Base-by-base conservation (phyloP, 768 basidiomycete genomes). In the Pisolithus albus region DNA sequence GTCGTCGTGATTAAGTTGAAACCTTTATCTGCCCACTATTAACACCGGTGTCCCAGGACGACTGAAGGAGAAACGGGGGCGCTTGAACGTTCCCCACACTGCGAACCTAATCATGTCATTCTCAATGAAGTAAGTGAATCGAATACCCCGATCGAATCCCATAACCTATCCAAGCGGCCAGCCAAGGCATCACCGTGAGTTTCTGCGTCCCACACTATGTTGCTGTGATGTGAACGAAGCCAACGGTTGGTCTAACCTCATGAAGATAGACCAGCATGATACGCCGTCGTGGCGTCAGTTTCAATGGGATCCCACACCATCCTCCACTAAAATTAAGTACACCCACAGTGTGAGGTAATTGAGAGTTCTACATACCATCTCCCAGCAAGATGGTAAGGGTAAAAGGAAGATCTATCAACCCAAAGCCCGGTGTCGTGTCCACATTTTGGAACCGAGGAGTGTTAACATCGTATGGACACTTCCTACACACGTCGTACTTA, bases 171-270 rank as follows among this genome's bases (percentile, higher is more conserved):
- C 30, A 18, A 32, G 5, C 59, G 88, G 83, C 91, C 7, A 90
- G 88, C 1, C 92, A 96, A 71, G 94, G 95, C 10, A 97, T 98
- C 53, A 88, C 93, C 80, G 92, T 92, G 65, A 50, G 73, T 67
- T 46, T 58, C 51, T 30, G 50, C 28, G 32, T 53, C 24, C 39
- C 32, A 23, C 45, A 26, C 21, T 46, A 42, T 49, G 53, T 36
- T 39, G 38, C 47, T 34, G 28, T 36, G 36, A 46, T 52, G 46
- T 23, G n/a, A 42, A 26, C 4, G 11, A 15, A 34, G 11, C 34
- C 5, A n/a, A n/a, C n/a, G n/a, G 34, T 34, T 15, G 34, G 42
- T 21, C 42, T 24, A 94, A 90, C 90, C 92, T 1, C 94, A 96
- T 60, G 84, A 95, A 71, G 93, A 97, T 65, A 92, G 94, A 0